phyloP scores from a whole-genome alignment of 2,329 filamentous ascomycete species.

The Kalaharituber pfeilii region DNA sequence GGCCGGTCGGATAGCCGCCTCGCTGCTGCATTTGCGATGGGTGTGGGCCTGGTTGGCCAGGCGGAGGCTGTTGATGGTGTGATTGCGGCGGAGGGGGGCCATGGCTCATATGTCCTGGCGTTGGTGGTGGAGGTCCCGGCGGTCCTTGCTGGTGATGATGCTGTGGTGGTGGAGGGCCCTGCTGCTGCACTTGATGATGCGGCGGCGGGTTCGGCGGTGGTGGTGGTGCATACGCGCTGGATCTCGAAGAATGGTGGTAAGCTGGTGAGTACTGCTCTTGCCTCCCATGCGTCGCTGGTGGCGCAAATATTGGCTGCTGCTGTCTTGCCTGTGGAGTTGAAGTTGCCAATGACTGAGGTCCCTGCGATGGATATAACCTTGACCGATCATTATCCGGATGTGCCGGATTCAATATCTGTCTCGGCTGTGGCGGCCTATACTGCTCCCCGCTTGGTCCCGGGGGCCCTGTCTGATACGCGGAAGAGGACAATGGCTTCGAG shows the following conservation, averaged over 20 bases:
- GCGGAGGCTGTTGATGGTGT: not conserved
- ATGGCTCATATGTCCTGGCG: not conserved
- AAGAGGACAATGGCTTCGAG: conserved; percentile 1
- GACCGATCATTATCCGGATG: conserved; percentile 7
- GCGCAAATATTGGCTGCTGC: not conserved
- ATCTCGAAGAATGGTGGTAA: not conserved
- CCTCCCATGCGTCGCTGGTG: not conserved
- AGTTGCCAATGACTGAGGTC: not conserved
- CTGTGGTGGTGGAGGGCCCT: not conserved
- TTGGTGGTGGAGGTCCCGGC: not conserved
- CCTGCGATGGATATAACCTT: not conserved
- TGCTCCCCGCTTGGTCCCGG: conserved; percentile 3
- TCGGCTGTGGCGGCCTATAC: conserved; percentile 6
- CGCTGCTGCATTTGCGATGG: not conserved
- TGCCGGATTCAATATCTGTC: conserved; percentile 4
- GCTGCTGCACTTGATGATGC: not conserved
- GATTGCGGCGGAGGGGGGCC: not conserved
- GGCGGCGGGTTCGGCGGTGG: not conserved
- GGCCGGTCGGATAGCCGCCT: not conserved
- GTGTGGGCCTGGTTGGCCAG: not conserved
- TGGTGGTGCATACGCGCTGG: not conserved
- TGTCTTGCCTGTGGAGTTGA: conserved; percentile 3
- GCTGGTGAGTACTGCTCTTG: conserved; percentile 1
- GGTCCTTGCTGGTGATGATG: not conserved
- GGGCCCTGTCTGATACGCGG: conserved; percentile 9